A percentile compares a stretch with the other conserved stretches of the same genome.
Conservation (phyloP, 2,329 filamentous ascomycete genomes). For the Aspergillus sojae region DNA sequence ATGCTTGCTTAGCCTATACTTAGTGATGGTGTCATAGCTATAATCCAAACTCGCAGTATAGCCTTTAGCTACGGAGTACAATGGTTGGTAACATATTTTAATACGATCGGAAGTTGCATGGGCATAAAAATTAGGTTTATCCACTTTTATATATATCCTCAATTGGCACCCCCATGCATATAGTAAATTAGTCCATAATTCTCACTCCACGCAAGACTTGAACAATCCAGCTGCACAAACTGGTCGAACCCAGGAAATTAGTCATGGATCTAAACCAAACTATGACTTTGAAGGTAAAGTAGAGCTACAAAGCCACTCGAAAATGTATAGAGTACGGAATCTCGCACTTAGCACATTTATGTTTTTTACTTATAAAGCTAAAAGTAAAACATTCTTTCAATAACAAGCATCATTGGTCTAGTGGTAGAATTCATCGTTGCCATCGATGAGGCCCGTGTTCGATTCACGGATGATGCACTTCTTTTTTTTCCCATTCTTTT, state of each 20-base stretch:
- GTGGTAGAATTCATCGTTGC: constrained; percentile 50
- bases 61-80: neutral
- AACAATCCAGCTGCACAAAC: no score
- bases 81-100: neutral
- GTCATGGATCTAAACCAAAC: no score
- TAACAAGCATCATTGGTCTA: constrained; percentile 45
- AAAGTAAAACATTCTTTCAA: fast-evolving
- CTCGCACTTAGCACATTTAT: no score
- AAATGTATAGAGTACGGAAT: no score
- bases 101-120: neutral
- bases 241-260: no score
- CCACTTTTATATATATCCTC: no score
- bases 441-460: constrained; percentile 52
- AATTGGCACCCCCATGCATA: no score
- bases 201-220: no score
- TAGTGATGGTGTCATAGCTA: neutral
- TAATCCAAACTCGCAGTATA: neutral
- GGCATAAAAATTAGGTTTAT: neutral
- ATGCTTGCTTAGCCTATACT: neutral
- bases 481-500: constrained; percentile 10
- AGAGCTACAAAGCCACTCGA: no score
- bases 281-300: no score
- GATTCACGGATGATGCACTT: constrained; percentile 47
- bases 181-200: no score
- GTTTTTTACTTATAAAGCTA: no score